Base-by-base conservation (phyloP, 2,329 filamentous ascomycete genomes). In the Penicillium sp. region DNA sequence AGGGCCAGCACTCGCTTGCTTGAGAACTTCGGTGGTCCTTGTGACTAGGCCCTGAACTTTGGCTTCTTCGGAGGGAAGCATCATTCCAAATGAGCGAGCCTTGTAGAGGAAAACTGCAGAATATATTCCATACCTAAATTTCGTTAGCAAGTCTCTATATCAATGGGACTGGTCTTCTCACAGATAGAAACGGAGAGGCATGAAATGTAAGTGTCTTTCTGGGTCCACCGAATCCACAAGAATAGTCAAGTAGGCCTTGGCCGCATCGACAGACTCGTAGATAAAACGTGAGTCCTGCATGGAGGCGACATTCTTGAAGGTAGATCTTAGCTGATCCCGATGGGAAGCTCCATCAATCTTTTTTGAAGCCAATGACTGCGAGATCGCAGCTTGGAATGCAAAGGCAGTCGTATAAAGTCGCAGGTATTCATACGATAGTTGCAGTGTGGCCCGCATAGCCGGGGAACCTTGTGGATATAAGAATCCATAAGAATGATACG, bases 321-420 rank as follows among this genome's bases (percentile, higher is more conserved):
- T 75, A 7, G 74, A 71, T 47, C 73, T 68, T 14, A 77, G 62
- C 56, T 76, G 73, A 41, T 79, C 70, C 60, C 73, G 67, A 59
- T 73, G 68, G 41, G 68, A 65, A 48, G 68, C 61, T 37, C 68
- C 62, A 59, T 76, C 66, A 20, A 67, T 65, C 61, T 72, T 71
- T 45, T 69, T 75, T 75, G 54, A 69, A 12, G 37, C 78, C 60
- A 73, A 72, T 53, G 71, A 81, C 65, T 79, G 82, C 62, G 73
- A 84, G 48, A 82, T 84, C 1, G 86, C 88, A 2, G 88, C 87
- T 67, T 90, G 88, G 61, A 90, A 90, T 1, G 87, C 88, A 66
- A 90, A 90, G 0, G 88, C 87, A 55, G 89, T 89, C 48, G 87
- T 88, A 68, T 90, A 90, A 1, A 90, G 78, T 6, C 87, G 81